phyloP scores from a whole-genome alignment of 495 filamentous ascomycete species.

The Cairneyella variabilis region DNA sequence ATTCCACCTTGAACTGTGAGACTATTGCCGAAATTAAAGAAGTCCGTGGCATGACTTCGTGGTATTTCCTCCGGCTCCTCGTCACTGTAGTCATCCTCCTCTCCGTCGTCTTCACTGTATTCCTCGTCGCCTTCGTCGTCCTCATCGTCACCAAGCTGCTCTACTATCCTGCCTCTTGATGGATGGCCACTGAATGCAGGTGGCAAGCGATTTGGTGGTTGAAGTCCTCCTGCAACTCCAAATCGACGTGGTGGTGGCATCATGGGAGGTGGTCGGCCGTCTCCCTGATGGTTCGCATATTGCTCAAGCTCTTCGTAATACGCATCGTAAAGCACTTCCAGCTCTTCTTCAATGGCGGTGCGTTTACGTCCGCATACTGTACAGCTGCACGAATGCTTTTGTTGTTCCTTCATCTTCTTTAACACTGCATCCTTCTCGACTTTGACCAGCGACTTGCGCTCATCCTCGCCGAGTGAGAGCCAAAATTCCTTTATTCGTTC shows the following conservation, averaged over 20 bases:
- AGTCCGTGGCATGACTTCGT: constrained; percentile 59
- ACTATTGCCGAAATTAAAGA: constrained; percentile 97
- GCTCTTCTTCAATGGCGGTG: constrained; percentile 95
- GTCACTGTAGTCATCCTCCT: constrained; percentile 48
- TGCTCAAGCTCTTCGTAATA: constrained; percentile 98
- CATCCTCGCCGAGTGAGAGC: constrained; percentile 92
- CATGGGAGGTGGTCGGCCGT: constrained; percentile 53
- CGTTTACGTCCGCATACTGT: constrained; percentile 95
- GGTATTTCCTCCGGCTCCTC: constrained; percentile 63
- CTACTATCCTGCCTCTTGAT: constrained; percentile 50
- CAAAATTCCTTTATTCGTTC: constrained; percentile 98
- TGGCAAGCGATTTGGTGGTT: constrained; percentile 44
- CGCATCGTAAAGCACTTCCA: constrained; percentile 98
- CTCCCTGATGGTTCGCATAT: constrained; percentile 88
- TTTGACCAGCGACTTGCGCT: constrained; percentile 89
- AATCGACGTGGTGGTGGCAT: constrained; percentile 59
- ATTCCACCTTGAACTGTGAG: constrained; percentile 98
- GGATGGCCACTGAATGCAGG: constrained; percentile 45
- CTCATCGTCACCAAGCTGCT: constrained; percentile 56
- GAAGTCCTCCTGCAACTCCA: constrained; percentile 48
- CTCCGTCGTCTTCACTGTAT: constrained; percentile 39
- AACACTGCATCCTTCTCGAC: constrained; percentile 98
- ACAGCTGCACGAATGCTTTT: constrained; percentile 98
- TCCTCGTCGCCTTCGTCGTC: constrained; percentile 53
- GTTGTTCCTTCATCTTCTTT: constrained; percentile 99